Evolutionary conservation across 2,329 filamentous ascomycete species (phyloP).

Genomic region (Stagonosporopsis tanaceti): DNA sequence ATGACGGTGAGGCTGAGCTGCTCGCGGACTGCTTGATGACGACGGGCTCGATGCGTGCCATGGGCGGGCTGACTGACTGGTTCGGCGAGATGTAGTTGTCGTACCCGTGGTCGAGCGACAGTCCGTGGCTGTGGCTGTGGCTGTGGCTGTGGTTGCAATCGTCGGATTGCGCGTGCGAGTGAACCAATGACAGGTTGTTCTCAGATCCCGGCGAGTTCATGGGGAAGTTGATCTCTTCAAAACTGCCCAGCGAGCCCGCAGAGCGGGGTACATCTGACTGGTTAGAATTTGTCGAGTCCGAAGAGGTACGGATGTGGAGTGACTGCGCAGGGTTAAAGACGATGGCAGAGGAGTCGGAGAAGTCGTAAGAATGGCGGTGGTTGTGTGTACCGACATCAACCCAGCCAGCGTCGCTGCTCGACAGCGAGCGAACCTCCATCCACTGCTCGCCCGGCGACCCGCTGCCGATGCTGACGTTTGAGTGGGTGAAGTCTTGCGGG

Average conservation of each 20-base stretch:
- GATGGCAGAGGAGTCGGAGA: conserved; percentile 64
- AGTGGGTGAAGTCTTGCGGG: conserved; percentile 52
- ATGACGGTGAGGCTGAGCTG: conserved; percentile 66
- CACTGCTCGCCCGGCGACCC: conserved; percentile 81
- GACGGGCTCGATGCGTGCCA: conserved; percentile 72
- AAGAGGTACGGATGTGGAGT: conserved; percentile 84
- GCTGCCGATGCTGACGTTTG: conserved; percentile 52
- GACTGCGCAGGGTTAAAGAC: conserved; percentile 95
- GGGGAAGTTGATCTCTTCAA: conserved; percentile 75
- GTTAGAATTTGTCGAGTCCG: conserved; percentile 84
- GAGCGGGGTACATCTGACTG: conserved; percentile 68
- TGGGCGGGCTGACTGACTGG: conserved; percentile 70
- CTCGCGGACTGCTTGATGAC: conserved; percentile 71
- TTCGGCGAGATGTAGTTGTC: conserved; percentile 52
- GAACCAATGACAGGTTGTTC: conserved; percentile 36
- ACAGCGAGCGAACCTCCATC: conserved; percentile 85
- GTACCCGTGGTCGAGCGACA: conserved; percentile 42
- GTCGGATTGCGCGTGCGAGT: conserved; percentile 38
- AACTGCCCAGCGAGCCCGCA: conserved; percentile 77
- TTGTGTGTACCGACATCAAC: conserved; percentile 69
- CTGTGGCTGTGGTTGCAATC: conserved; percentile 38
- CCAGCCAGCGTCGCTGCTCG: conserved; percentile 89
- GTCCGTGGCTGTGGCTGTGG: conserved; percentile 30
- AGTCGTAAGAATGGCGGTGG: conserved; percentile 72
- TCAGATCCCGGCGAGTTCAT: conserved; percentile 87